Conservation (phyloP, 192 early-diverging fungal species). For the Geranomyces michiganensis region DNA sequence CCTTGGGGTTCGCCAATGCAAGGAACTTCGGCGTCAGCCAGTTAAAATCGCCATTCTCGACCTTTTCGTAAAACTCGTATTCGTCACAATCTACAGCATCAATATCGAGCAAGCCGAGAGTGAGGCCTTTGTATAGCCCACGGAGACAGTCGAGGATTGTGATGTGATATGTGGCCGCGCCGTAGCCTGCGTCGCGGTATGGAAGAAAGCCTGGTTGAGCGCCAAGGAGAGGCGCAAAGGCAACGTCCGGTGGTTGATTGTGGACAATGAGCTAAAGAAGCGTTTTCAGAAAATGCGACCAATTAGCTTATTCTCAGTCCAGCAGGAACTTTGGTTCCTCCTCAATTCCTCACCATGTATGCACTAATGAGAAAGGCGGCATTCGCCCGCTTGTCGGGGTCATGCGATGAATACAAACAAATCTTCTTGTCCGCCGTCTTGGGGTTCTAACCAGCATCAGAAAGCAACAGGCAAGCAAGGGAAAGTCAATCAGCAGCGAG, state of each 20-base stretch:
- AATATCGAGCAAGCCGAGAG: constrained; percentile 61
- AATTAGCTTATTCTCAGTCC: neutral
- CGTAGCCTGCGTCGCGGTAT: constrained; percentile 74
- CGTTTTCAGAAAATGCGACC: no score
- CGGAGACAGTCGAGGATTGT: constrained; percentile 69
- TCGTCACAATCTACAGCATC: constrained; percentile 64
- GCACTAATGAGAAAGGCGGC: constrained; percentile 67
- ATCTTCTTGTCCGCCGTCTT: constrained; percentile 53
- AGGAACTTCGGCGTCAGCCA: constrained; percentile 75
- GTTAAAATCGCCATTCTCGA: constrained; percentile 74
- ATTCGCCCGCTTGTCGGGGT: constrained; percentile 67
- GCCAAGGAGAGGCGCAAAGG: constrained; percentile 54
- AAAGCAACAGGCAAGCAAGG: neutral
- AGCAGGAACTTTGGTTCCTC: neutral
- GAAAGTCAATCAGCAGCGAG: neutral
- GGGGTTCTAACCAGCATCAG: constrained; percentile 48
- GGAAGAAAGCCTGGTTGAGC: constrained; percentile 59
- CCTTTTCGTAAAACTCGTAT: constrained; percentile 74
- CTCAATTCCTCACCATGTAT: constrained; percentile 62
- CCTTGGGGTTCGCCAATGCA: constrained; percentile 69
- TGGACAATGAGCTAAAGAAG: constrained; percentile 56
- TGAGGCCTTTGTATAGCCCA: constrained; percentile 63
- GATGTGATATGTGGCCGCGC: constrained; percentile 65
- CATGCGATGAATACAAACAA: constrained; percentile 56
- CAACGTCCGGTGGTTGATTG: constrained; percentile 65